Conservation (phyloP, 108 stramenopile species). For the Nitzschia putrida region DNA sequence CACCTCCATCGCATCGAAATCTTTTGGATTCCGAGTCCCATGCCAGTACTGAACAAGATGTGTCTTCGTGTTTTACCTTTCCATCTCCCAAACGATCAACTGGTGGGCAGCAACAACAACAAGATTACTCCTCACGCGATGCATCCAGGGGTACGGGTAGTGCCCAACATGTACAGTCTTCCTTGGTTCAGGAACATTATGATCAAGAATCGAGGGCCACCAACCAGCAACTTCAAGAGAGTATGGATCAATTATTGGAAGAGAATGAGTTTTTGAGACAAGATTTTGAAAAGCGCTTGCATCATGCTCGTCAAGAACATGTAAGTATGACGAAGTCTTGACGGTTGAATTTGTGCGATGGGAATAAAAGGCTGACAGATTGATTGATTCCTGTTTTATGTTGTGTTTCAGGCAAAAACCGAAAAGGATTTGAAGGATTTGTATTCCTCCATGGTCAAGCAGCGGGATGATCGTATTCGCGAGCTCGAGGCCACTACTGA, state of each 20-base stretch:
- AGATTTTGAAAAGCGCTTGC: constrained; percentile 31
- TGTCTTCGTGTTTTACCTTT: neutral
- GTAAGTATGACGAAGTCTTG: neutral
- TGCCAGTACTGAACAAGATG: neutral
- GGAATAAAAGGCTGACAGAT: neutral
- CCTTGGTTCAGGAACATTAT: neutral
- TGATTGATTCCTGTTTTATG: neutral
- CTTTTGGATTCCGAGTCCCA: neutral
- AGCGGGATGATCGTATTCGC: constrained; percentile 19
- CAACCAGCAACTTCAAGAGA: constrained; percentile 10
- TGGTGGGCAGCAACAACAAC: too few relatives aligned
- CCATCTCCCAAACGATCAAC: neutral
- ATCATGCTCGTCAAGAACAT: constrained; percentile 19
- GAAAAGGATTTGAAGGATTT: constrained; percentile 39
- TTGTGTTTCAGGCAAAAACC: constrained; percentile 13
- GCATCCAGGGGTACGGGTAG: neutral
- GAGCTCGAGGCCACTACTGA: constrained; percentile 24
- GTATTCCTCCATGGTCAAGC: constrained; percentile 12
- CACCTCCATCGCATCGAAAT: neutral
- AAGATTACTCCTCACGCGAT: too few relatives aligned
- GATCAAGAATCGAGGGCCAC: neutral
- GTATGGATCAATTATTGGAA: constrained; percentile 17
- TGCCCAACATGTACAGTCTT: neutral
- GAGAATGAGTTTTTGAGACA: constrained; percentile 10
- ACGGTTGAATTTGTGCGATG: neutral